Percentiles rank a stretch among this genome's conserved stretches.
Evolutionary conservation across 768 basidiomycete genomes (phyloP).

Genomic region (Ephemerocybe angulata): DNA sequence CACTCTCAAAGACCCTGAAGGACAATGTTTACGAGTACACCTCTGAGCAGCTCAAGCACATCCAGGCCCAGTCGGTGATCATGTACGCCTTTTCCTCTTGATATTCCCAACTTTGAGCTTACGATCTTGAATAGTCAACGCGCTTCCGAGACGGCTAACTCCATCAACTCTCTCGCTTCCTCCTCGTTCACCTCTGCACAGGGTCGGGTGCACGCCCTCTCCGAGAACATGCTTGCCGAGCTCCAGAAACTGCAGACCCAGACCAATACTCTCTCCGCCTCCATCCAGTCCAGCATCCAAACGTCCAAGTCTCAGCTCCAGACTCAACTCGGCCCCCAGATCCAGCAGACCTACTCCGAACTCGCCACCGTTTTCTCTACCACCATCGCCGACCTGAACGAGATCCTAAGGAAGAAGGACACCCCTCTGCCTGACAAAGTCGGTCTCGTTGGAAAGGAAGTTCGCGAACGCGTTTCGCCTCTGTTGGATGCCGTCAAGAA

Average conservation of each 20-base stretch:
- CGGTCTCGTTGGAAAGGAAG: slow-evolving; percentile 49
- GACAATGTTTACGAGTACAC: slow-evolving; percentile 65
- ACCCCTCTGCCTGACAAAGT: slow-evolving; percentile 63
- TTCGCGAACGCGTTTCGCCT: slow-evolving; percentile 58
- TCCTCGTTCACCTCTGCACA: slow-evolving; percentile 54
- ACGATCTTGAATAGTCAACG: slow-evolving; percentile 46
- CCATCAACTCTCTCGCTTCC: slow-evolving; percentile 57
- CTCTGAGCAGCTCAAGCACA: slow-evolving; percentile 65
- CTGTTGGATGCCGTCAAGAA: slow-evolving; percentile 51
- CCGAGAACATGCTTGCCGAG: slow-evolving; percentile 63
- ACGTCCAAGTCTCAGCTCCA: slow-evolving; percentile 35
- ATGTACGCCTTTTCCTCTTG: slow-evolving; percentile 48
- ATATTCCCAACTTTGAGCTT: neutral
- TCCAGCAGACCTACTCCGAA: slow-evolving; percentile 57
- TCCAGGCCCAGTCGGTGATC: slow-evolving; percentile 61
- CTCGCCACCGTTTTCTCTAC: slow-evolving; percentile 41
- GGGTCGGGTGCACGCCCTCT: slow-evolving; percentile 53
- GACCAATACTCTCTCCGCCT: slow-evolving; percentile 46
- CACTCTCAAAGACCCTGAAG: slow-evolving; percentile 60
- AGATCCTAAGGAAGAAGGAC: slow-evolving; percentile 50
- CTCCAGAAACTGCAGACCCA: slow-evolving; percentile 64
- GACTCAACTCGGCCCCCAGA: slow-evolving; percentile 50
- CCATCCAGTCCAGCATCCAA: slow-evolving; percentile 35
- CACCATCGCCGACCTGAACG: slow-evolving; percentile 50
- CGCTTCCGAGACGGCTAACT: slow-evolving; percentile 63